Percentiles rank a stretch among this genome's conserved stretches.
phyloP scores from a whole-genome alignment of 2,329 filamentous ascomycete species.

The Colletotrichum sidae region DNA sequence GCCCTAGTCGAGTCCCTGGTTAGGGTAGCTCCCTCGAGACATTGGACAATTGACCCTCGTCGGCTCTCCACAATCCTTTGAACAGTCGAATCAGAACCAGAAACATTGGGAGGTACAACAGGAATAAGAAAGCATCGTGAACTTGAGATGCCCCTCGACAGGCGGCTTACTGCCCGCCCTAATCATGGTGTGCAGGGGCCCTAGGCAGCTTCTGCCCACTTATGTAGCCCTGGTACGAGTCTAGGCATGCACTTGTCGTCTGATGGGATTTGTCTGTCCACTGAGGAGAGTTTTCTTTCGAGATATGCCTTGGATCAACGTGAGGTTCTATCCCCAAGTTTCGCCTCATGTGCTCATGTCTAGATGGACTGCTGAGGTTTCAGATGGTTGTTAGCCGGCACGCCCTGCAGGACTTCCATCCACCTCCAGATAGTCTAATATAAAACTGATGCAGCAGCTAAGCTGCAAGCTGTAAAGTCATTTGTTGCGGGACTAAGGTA shows the following conservation, averaged over 20 bases:
- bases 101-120: background rate
- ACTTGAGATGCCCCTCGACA: background rate
- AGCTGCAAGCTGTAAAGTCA: too few species aligned
- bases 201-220: background rate
- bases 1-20: constrained; percentile 7
- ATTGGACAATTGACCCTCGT: background rate
- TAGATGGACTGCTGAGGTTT: too few species aligned
- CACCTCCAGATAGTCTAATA: too few species aligned
- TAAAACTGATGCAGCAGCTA: too few species aligned
- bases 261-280: background rate
- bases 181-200: background rate
- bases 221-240: background rate
- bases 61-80: background rate
- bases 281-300: background rate
- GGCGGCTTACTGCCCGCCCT: background rate
- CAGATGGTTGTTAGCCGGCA: too few species aligned
- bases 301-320: background rate
- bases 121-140: constrained; percentile 25
- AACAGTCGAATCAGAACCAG: constrained; percentile 6
- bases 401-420: too few species aligned
- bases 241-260: background rate
- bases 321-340: background rate
- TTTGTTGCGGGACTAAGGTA: too few species aligned
- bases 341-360: background rate
- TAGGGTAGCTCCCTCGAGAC: background rate